Evolutionary conservation across 176 grass and related monocot genomes (phyloP).

Genomic region (Miscanthus lutarioriparius): DNA sequence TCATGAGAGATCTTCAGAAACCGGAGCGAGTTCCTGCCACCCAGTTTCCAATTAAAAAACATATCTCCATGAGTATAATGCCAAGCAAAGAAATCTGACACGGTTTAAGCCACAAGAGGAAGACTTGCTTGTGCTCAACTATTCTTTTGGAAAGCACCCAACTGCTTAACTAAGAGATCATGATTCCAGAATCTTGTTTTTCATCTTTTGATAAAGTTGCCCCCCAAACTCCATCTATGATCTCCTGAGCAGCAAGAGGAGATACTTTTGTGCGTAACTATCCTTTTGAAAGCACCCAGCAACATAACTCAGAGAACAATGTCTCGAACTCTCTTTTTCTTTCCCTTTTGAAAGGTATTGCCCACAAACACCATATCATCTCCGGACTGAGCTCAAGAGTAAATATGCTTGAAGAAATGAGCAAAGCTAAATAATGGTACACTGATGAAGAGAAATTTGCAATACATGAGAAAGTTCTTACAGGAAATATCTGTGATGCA

Average conservation of each 20-base stretch:
- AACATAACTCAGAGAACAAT: constrained; percentile 19
- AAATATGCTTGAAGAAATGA: constrained; percentile 38
- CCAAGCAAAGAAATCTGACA: constrained; percentile 23
- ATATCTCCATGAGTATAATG: constrained; percentile 27
- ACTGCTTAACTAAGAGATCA: not conserved
- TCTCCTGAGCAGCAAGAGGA: constrained; percentile 6
- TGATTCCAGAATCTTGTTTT: not conserved
- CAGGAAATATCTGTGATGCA: not conserved
- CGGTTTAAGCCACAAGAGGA: constrained; percentile 30
- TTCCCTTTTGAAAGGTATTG: not conserved
- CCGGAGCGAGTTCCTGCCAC: not conserved
- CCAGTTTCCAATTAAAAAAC: not conserved
- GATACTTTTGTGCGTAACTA: constrained; percentile 31
- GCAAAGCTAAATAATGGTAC: constrained; percentile 14
- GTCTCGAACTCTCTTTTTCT: not conserved
- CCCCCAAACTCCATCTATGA: not conserved
- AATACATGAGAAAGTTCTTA: constrained; percentile 37
- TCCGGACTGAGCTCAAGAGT: constrained; percentile 26
- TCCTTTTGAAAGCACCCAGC: constrained; percentile 31
- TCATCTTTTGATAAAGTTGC: not conserved
- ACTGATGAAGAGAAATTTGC: constrained; percentile 24
- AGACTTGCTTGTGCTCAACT: constrained; percentile 39
- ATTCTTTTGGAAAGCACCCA: constrained; percentile 14
- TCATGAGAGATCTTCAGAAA: constrained; percentile 6
- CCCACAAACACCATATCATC: constrained; percentile 21